Base-by-base conservation (phyloP, 129 eudicot genomes). In the Smallanthus sonchifolius region DNA sequence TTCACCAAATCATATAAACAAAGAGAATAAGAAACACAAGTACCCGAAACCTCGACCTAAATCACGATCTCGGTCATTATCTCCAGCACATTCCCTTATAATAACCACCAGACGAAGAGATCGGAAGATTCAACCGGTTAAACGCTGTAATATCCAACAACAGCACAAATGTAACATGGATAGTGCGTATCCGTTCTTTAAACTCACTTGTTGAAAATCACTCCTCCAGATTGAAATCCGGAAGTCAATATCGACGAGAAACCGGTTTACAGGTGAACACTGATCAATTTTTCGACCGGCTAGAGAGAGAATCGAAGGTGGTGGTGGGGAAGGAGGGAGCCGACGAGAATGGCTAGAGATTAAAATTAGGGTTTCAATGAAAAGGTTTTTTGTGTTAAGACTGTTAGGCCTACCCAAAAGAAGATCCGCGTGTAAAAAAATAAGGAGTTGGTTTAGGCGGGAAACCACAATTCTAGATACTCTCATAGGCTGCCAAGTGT, bases 51-150 rank as follows among this genome's bases (percentile, higher is more conserved):
- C 82, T 32, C 74, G 35, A 87, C 85, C 82, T 73, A 87, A 80
- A 77, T 75, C 79, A 84, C 82, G 85, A 89, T 86, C 79, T 82
- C 76, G n/a, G 80, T 8, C 28, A 63, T 15, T 74, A 75, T 8
- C 32, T 56, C 54, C 77, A 32, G 89, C 72, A 90, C 98, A 92
- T 92, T 92, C 85, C 55, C 91, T 17, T 24, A 5, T 52, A 86
- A 69, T 45, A 62, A 10, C 70, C 72, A 64, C 83, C 42, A 44
- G 42, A 72, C 5, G 61, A 72, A 63, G 83, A 82, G 87, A 87
- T 87, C 91, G 83, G 83, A 68, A 72, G 82, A 82, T 57, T 87
- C 40, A 49, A 67, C 74, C 78, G 81, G 70, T 63, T 65, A 62
- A 36, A 70, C 67, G 47, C 36, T 6, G 37, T 62, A 72, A 82